Percentiles rank a stretch among this genome's conserved stretches.
These are phyloP conservation scores for Termitomyces sp. DNA, from an alignment of 768 basidiomycete genomes.

Conservation along the genomic window DNA sequence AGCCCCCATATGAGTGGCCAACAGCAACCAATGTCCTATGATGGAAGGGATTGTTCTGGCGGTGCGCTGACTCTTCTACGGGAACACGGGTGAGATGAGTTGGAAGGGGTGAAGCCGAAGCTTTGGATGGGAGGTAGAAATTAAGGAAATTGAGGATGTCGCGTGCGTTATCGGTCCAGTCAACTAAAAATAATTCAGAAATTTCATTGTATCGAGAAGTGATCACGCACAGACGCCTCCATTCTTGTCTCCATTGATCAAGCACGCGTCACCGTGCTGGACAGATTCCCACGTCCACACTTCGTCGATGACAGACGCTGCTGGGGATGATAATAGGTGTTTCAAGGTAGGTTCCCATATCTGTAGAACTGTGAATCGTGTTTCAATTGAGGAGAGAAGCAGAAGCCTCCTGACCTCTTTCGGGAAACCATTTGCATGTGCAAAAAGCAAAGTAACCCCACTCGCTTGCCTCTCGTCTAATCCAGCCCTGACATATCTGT, in stretches of 20 bases:
- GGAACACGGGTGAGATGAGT: slow-evolving; percentile 48
- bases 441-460: slow-evolving; percentile 67
- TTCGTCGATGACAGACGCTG: slow-evolving; percentile 43
- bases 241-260: slow-evolving; percentile 55
- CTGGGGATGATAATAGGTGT: slow-evolving; percentile 39
- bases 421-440: slow-evolving; percentile 83
- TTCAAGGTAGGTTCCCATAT: slow-evolving; percentile 72
- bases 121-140: slow-evolving; percentile 52
- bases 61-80: slow-evolving; percentile 29
- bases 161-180: slow-evolving; percentile 73
- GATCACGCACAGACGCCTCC: slow-evolving; percentile 51
- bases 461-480: slow-evolving; percentile 17
- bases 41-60: slow-evolving; percentile 42
- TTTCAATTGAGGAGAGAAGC: neutral
- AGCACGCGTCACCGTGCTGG: slow-evolving; percentile 80
- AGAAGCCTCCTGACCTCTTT: slow-evolving; percentile 60
- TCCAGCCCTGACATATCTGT: slow-evolving; percentile 54
- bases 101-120: slow-evolving; percentile 34
- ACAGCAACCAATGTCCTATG: slow-evolving; percentile 56
- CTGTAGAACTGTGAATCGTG: slow-evolving; percentile 28
- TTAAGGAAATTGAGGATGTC: slow-evolving; percentile 76
- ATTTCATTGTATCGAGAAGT: neutral
- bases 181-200: slow-evolving; percentile 35
- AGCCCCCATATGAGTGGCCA: slow-evolving; percentile 86
- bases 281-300: slow-evolving; percentile 82